These are phyloP conservation scores for Phylloporus arenicola DNA, from an alignment of 768 basidiomycete genomes.

Conservation along the genomic window DNA sequence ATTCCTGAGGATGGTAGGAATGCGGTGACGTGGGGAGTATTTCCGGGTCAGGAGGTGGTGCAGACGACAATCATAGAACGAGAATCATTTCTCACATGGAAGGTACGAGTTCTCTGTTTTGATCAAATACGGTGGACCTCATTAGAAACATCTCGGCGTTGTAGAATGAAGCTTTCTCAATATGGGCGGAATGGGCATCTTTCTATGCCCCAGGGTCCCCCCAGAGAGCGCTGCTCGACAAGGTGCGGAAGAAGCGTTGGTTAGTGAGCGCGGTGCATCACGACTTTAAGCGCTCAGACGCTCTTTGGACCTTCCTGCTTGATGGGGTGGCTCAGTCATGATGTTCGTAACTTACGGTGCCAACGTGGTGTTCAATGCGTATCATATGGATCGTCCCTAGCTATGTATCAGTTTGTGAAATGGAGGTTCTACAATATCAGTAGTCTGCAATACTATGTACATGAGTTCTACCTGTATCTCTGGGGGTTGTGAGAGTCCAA, in stretches of 20 bases:
- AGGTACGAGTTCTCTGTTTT: conserved; percentile 48
- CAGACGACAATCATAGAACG: conserved; percentile 96
- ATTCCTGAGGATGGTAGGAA: conserved; percentile 75
- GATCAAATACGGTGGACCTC: not conserved
- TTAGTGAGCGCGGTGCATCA: conserved; percentile 91
- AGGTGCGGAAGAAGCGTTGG: conserved; percentile 73
- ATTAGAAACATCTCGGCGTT: conserved; percentile 3
- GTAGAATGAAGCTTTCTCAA: conserved; percentile 93
- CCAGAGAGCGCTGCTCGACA: conserved; percentile 68
- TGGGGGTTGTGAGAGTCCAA: not conserved
- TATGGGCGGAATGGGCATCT: conserved; percentile 93
- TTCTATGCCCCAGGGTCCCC: conserved; percentile 74
- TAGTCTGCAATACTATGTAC: too few species aligned
- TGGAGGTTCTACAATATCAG: too few species aligned
- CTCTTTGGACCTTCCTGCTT: conserved; percentile 82
- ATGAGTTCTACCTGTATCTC: too few species aligned
- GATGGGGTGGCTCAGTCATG: conserved; percentile 14
- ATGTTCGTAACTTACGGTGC: not conserved
- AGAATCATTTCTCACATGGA: conserved; percentile 95
- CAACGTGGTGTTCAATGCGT: too few species aligned
- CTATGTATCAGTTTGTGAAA: not conserved
- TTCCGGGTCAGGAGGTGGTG: conserved; percentile 92
- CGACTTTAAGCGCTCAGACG: conserved; percentile 75
- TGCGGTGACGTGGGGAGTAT: conserved; percentile 98
- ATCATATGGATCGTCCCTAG: not conserved